Base-by-base conservation (phyloP, 2,329 filamentous ascomycete genomes). In the Aspergillus alliaceus region DNA sequence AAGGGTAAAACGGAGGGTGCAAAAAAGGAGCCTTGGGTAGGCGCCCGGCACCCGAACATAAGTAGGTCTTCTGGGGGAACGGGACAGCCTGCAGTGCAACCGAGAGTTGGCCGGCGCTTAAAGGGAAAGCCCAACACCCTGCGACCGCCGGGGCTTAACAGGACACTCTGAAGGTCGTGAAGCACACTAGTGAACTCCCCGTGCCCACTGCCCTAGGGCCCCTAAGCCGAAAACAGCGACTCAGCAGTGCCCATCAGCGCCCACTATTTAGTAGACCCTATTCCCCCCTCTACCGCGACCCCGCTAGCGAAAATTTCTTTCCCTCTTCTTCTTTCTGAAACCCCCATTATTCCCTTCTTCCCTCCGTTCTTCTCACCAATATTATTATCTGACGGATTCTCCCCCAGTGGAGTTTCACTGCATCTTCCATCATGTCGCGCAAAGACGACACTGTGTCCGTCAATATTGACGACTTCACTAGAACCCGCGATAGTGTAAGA, bases 401-500 rank as follows among this genome's bases (percentile, higher is more conserved):
- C 42, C 75, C 69, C 81, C 58, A 52, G 70, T 83, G 20, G 79
- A 79, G 47, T 66, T 84, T 55, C 61, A 78, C 80, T 48, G 7
- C 15, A n/a, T 56, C 85, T 85, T 83, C 79, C 79, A 69, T 78
- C 47, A 77, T 75, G 72, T 60, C 72, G 57, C 62, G 66, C 53
- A 75, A 73, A 59, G 67, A 72, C n/a, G 72, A 78, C 62, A 70
- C 69, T 40, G 68, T 77, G 39, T 67, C 72, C 20, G 75, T 80
- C 63, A 77, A 91, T 60, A 82, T 89, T 56, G 88, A 91, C 57
- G 88, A 90, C 74, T 93, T 93, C 73, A 83, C 90, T 59, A 83
- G 88, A 70, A 91, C 92, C 49, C 86, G 91, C 69, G 91, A 96
- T 73, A 88, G 86, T 72, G 91, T 96, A 87, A 84, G 90, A 80